Conservation (phyloP, 805 yeast species). For the Yarrowia phangngaensis region DNA sequence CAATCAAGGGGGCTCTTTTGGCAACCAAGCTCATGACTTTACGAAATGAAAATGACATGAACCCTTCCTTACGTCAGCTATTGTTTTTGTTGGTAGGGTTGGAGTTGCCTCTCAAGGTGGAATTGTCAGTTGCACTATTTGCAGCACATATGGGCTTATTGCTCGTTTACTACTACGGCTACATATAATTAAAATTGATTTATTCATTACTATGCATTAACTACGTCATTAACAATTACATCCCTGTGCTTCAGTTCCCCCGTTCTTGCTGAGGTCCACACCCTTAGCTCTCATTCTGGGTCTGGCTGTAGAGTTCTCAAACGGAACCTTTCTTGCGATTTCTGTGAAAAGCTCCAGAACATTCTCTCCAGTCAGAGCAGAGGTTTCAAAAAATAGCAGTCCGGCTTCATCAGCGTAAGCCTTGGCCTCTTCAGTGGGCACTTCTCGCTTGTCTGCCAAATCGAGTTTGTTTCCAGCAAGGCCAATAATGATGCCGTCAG, state of each 20-base stretch:
- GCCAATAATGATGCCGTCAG: slow-evolving; percentile 68
- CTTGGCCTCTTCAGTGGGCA: slow-evolving; percentile 42
- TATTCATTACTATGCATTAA: slow-evolving; percentile 16
- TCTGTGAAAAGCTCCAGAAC: slow-evolving; percentile 48
- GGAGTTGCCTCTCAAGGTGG: slow-evolving; percentile 3
- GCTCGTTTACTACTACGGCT: slow-evolving; percentile 10
- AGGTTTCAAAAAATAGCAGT: slow-evolving; percentile 52
- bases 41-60: slow-evolving; percentile 1
- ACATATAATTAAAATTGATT: too few relatives aligned
- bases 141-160: slow-evolving; percentile 1
- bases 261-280: slow-evolving; percentile 36
- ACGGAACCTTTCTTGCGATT: slow-evolving; percentile 49
- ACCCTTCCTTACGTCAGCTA: slow-evolving; percentile 1
- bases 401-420: slow-evolving; percentile 56
- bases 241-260: slow-evolving; percentile 19
- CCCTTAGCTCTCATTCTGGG: slow-evolving; percentile 37
- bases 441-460: slow-evolving; percentile 48
- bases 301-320: slow-evolving; percentile 38
- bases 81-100: background rate
- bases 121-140: background rate
- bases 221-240: slow-evolving; percentile 23
- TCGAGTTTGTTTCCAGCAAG: slow-evolving; percentile 86
- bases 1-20: slow-evolving; percentile 1
- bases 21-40: background rate
- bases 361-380: slow-evolving; percentile 70